These are phyloP conservation scores for Colletotrichum sp. DNA, from an alignment of 2,329 filamentous ascomycete genomes.

Conservation along the genomic window DNA sequence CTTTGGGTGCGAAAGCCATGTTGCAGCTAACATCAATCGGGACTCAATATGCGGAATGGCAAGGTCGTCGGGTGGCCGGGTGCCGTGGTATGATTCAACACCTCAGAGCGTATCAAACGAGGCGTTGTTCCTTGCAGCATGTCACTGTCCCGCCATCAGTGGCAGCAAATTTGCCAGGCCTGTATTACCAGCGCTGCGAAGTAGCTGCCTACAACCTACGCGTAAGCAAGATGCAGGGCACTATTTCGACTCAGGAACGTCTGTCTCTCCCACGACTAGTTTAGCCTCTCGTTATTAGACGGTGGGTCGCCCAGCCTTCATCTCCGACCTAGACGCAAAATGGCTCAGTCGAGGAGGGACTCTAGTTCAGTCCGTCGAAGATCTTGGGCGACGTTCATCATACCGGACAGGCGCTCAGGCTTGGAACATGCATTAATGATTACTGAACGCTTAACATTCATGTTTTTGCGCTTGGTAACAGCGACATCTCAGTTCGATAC, in stretches of 20 bases:
- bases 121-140: neutral
- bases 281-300: neutral
- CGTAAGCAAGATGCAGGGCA: constrained; percentile 10
- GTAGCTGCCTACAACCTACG: neutral
- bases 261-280: neutral
- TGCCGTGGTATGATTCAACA: neutral
- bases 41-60: neutral
- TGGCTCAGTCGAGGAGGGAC: neutral
- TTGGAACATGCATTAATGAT: neutral
- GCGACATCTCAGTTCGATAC: neutral
- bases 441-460: neutral
- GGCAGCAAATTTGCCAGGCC: neutral
- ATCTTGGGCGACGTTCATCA: neutral
- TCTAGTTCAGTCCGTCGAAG: neutral
- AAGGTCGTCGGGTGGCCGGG: neutral
- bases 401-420: neutral
- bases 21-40: neutral
- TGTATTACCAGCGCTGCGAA: neutral
- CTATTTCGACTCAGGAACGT: neutral
- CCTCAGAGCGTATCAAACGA: neutral
- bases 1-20: neutral
- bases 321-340: neutral
- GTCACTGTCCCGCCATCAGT: neutral
- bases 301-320: neutral
- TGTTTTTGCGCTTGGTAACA: neutral